Evolutionary conservation across 1,139 yeast genomes (phyloP).

Genomic region (Saccharomyces pastorianus): DNA sequence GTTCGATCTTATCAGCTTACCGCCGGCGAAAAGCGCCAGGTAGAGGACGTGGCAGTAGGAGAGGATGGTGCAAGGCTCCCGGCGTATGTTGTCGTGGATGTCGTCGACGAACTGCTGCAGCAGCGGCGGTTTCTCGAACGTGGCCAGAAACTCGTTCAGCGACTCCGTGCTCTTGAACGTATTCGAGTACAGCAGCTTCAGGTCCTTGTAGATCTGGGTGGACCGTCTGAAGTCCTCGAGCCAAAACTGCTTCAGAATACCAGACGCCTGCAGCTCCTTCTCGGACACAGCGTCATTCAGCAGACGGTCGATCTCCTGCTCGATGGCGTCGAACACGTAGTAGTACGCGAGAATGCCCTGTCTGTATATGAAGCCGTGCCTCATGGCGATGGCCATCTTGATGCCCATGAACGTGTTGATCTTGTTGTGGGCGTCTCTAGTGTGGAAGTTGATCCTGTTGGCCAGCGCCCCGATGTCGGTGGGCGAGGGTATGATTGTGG

Average conservation of each 20-base stretch:
- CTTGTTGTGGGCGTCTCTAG: slow-evolving; percentile 57
- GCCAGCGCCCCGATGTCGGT: slow-evolving; percentile 75
- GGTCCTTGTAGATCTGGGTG: slow-evolving; percentile 50
- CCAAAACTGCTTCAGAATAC: slow-evolving; percentile 48
- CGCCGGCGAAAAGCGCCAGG: slow-evolving; percentile 82
- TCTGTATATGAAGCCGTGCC: slow-evolving; percentile 68
- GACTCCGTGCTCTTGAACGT: slow-evolving; percentile 45
- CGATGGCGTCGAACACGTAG: slow-evolving; percentile 66
- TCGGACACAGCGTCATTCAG: slow-evolving; percentile 42
- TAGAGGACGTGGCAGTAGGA: slow-evolving; percentile 88
- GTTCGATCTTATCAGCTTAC: slow-evolving; percentile 61
- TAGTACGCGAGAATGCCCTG: slow-evolving; percentile 76
- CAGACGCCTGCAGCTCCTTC: slow-evolving; percentile 34
- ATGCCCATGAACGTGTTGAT: slow-evolving; percentile 63
- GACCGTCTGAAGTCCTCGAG: slow-evolving; percentile 64
- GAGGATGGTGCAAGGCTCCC: slow-evolving; percentile 61
- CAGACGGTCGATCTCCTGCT: slow-evolving; percentile 55
- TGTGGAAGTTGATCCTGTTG: slow-evolving; percentile 66
- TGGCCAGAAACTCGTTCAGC: slow-evolving; percentile 26
- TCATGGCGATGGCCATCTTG: slow-evolving; percentile 64
- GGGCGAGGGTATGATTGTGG: slow-evolving; percentile 50
- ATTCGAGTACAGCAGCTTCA: slow-evolving; percentile 57
- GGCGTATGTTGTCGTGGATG: slow-evolving; percentile 44
- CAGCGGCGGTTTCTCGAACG: slow-evolving; percentile 37
- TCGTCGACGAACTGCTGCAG: slow-evolving; percentile 58